Conservation (phyloP, 352 stramenopile genomes). For the Globisporangium middletonii region DNA sequence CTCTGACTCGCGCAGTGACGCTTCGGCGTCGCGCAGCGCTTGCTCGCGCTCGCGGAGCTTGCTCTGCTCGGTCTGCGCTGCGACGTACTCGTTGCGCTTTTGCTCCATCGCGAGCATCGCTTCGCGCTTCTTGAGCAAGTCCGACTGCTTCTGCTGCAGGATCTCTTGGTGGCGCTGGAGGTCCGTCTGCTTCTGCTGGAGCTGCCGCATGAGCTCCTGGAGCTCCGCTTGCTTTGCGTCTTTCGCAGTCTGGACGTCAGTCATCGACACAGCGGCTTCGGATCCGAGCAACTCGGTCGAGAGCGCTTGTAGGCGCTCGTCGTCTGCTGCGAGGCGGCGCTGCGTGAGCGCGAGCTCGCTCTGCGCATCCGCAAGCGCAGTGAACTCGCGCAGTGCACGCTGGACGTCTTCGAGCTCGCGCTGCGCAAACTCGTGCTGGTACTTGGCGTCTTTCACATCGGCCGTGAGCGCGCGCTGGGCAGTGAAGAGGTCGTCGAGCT, state of each 20-base stretch:
- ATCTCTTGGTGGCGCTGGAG: slow-evolving; percentile 38
- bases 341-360: slow-evolving; percentile 30
- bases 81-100: slow-evolving; percentile 48
- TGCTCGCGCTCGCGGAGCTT: slow-evolving; percentile 55
- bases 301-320: slow-evolving; percentile 24
- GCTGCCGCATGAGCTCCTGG: slow-evolving; percentile 38
- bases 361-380: slow-evolving; percentile 18
- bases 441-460: slow-evolving; percentile 48
- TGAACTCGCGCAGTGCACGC: slow-evolving; percentile 27
- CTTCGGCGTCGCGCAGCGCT: slow-evolving; percentile 36
- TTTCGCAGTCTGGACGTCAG: slow-evolving; percentile 29
- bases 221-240: slow-evolving; percentile 49
- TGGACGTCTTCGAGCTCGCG: slow-evolving; percentile 30
- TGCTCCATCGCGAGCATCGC: slow-evolving; percentile 46
- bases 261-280: slow-evolving; percentile 24
- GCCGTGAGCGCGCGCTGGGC: slow-evolving; percentile 36
- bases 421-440: slow-evolving; percentile 8
- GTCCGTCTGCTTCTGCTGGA: slow-evolving; percentile 52
- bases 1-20: slow-evolving; percentile 28
- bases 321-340: slow-evolving; percentile 25
- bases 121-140: slow-evolving; percentile 54
- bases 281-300: slow-evolving; percentile 28
- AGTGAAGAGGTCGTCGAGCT: slow-evolving; percentile 44
- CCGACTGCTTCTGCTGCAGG: slow-evolving; percentile 52
- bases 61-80: slow-evolving; percentile 40